Evolutionary conservation across 2,329 filamentous ascomycete species (phyloP), one percentile per base, ranked within the genome.

Genomic region (Cladophialophora bantiana): DNA sequence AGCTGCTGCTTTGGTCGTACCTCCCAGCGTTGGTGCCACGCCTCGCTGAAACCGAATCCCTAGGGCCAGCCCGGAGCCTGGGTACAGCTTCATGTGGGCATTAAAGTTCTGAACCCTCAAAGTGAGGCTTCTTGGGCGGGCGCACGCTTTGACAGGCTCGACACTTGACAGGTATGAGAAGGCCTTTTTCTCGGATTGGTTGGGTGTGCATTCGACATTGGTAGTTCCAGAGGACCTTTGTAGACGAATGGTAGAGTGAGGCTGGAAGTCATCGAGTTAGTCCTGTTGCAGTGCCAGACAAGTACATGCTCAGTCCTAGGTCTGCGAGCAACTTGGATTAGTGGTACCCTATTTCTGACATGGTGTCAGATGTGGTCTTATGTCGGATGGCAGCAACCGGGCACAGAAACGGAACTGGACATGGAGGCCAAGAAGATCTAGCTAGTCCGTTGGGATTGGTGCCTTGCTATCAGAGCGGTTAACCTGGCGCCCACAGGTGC

Each of bases 231-330:
- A 26, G 35, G 48, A 54, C n/a, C 38, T 18, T 35, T 31, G 52
- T 4, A 31, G 13, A 26, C 18, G 48, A 40, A 13, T 38, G 35
- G 45, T n/a, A 61, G 32, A 52, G 48, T 54, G 59, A 61, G 45
- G 59, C 59, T 53, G 48, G 52, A 6, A 35, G 48, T 26, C 26
- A 35, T 18, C 31, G 10, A 35, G 7, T 42, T 38, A 20, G 48
- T 7, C 59, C 34, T 18, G 36, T 32, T 12, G 32, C 35, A 12
- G 45, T 26, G 20, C 45, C 20, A 12, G 7, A 50, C n/a, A 12
- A 50, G 45, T 10, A 10, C 20, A 20, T 50, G 45, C 18, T 31
- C 45, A 5, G 45, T 31, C 18, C 18, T 4, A 20, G 45, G 18
- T 26, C 42, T 10, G 18, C 45, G 31, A 13, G 45, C 18, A 50